A percentile compares a stretch with the other conserved stretches of the same genome.
phyloP scores from a whole-genome alignment of 1,284 basidiomycete species.

The Ustilago tritici region DNA sequence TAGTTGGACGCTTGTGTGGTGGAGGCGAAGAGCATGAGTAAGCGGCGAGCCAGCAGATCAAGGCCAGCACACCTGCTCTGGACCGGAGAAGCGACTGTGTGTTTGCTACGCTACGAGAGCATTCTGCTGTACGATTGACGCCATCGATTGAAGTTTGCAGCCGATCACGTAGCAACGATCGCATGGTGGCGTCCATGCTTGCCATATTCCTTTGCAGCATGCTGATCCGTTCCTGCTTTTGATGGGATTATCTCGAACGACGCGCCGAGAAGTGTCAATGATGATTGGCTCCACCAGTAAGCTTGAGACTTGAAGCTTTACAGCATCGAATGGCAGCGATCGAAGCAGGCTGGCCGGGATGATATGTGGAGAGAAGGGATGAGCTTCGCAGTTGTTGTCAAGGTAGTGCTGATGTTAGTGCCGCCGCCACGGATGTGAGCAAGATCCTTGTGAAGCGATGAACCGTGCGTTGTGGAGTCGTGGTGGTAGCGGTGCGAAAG shows the following conservation, averaged over 20 bases:
- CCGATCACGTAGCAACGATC: slow-evolving; percentile 30
- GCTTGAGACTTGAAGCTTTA: background rate
- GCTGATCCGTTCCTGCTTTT: background rate
- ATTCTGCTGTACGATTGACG: slow-evolving; percentile 30
- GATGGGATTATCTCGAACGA: background rate
- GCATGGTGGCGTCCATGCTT: slow-evolving; percentile 38
- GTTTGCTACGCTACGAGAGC: slow-evolving; percentile 29
- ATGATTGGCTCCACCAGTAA: background rate
- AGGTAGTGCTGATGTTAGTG: background rate
- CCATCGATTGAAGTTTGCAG: slow-evolving; percentile 43
- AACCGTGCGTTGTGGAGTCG: background rate
- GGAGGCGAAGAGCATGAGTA: slow-evolving; percentile 38
- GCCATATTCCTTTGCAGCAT: slow-evolving; percentile 23
- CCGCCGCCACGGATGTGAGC: background rate
- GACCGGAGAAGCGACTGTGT: slow-evolving; percentile 28
- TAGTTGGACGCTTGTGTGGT: slow-evolving; percentile 1
- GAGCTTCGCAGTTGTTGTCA: background rate
- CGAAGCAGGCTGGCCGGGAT: background rate
- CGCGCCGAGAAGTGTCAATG: background rate
- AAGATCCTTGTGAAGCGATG: background rate
- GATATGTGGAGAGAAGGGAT: background rate
- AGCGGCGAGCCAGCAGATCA: slow-evolving; percentile 46
- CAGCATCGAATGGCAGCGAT: slow-evolving; percentile 5
- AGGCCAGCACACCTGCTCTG: slow-evolving; percentile 32
- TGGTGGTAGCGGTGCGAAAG: background rate